phyloP scores from a whole-genome alignment of 768 basidiomycete species.

The Leccinum boreale region DNA sequence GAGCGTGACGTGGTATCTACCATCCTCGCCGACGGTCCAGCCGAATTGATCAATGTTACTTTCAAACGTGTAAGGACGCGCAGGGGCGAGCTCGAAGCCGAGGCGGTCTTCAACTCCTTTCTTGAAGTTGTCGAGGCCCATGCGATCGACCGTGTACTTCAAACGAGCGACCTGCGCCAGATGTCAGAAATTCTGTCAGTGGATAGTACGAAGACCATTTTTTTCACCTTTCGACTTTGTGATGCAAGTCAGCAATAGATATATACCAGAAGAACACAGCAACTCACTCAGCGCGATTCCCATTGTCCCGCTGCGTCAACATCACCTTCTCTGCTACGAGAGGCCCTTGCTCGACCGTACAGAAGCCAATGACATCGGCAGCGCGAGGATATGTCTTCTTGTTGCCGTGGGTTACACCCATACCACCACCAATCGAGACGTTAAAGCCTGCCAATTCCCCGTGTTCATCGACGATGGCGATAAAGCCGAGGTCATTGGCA shows the following conservation, averaged over 20 bases:
- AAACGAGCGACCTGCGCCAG: constrained; percentile 72
- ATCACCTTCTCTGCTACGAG: constrained; percentile 90
- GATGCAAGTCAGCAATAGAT: neutral
- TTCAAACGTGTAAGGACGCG: constrained; percentile 77
- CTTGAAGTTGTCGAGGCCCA: constrained; percentile 86
- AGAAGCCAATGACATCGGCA: constrained; percentile 89
- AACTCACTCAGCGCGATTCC: constrained; percentile 88
- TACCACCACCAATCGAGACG: constrained; percentile 91
- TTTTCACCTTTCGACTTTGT: constrained; percentile 53
- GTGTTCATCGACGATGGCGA: constrained; percentile 77
- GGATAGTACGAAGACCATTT: neutral
- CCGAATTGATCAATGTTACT: constrained; percentile 93
- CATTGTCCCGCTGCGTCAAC: constrained; percentile 91
- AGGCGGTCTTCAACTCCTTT: constrained; percentile 86
- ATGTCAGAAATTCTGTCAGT: constrained; percentile 10
- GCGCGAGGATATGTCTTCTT: constrained; percentile 97
- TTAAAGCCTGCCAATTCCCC: constrained; percentile 91
- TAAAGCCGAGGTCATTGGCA: constrained; percentile 95
- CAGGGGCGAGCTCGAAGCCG: constrained; percentile 72
- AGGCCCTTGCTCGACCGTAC: constrained; percentile 80
- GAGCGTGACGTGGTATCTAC: constrained; percentile 85
- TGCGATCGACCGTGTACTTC: constrained; percentile 96
- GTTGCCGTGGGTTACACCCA: constrained; percentile 99
- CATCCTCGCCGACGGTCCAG: constrained; percentile 86
- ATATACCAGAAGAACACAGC: neutral